Evolutionary conservation across 75 land plant species (phyloP).

Genomic region (Selaginella tamariscina): DNA sequence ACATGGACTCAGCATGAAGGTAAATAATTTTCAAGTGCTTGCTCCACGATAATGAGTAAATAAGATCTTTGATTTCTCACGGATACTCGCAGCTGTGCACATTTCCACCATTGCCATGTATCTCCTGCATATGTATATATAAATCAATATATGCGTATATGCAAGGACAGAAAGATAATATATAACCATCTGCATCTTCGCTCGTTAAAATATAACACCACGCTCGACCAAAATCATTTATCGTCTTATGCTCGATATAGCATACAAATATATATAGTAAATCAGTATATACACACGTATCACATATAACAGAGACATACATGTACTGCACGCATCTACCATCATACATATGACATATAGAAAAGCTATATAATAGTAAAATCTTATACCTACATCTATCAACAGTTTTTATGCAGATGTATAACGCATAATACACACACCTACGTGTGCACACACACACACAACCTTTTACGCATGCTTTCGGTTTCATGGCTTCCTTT

Average conservation of each 20-base stretch:
- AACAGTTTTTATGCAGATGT: not conserved
- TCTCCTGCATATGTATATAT: slow-evolving; percentile 44
- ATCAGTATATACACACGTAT: not conserved
- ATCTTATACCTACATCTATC: too few species aligned
- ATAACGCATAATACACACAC: not conserved
- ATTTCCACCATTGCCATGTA: slow-evolving; percentile 87
- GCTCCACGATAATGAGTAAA: slow-evolving; percentile 52
- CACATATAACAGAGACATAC: slow-evolving; percentile 4
- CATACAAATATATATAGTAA: not conserved
- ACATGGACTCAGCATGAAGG: slow-evolving; percentile 65
- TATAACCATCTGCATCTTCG: too few species aligned
- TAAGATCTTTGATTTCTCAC: slow-evolving; percentile 45
- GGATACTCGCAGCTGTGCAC: slow-evolving; percentile 74
- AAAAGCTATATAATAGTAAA: too few species aligned
- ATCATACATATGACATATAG: too few species aligned
- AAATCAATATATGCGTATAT: not conserved
- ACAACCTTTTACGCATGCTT: slow-evolving; percentile 61
- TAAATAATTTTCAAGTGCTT: slow-evolving; percentile 50
- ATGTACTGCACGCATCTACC: too few species aligned
- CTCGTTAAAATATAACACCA: too few species aligned
- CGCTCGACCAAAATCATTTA: too few species aligned
- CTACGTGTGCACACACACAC: not conserved
- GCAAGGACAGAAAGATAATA: not conserved
- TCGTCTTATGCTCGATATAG: too few species aligned
- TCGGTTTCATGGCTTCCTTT: slow-evolving; percentile 45